Conservation (phyloP, 2,329 filamentous ascomycete genomes). For the Apiospora arundinis region DNA sequence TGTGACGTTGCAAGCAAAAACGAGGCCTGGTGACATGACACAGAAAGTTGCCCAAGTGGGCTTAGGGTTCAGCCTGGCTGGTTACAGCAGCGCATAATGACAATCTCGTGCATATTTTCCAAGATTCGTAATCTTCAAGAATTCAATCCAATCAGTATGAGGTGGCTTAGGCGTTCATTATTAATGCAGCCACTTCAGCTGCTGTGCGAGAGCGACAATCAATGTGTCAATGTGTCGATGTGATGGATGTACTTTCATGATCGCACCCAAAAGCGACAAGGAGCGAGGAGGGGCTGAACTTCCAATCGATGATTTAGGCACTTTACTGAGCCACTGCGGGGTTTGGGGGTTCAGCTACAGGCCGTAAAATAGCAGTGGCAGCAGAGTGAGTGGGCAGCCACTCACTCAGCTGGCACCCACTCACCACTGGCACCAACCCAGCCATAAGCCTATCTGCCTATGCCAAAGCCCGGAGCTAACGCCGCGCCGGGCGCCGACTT, state of each 20-base stretch:
- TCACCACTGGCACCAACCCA: not conserved
- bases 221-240: no score
- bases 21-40: not conserved
- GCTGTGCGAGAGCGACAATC: not conserved
- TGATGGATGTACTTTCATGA: no score
- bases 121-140: not conserved
- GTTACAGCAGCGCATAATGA: constrained; percentile 5
- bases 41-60: not conserved
- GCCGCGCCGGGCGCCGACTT: not conserved
- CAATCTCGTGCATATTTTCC: not conserved
- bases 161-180: not conserved
- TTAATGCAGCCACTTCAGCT: not conserved
- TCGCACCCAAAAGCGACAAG: no score
- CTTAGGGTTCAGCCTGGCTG: not conserved
- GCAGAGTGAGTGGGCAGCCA: no score
- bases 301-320: no score
- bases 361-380: no score
- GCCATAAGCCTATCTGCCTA: not conserved
- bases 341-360: no score
- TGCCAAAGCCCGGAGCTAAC: not conserved
- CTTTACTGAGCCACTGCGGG: no score
- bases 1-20: not conserved
- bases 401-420: not conserved
- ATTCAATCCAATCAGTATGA: not conserved
- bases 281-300: no score